phyloP scores from a whole-genome alignment of 306 rosid genomes.

The Bauhinia variegata region DNA sequence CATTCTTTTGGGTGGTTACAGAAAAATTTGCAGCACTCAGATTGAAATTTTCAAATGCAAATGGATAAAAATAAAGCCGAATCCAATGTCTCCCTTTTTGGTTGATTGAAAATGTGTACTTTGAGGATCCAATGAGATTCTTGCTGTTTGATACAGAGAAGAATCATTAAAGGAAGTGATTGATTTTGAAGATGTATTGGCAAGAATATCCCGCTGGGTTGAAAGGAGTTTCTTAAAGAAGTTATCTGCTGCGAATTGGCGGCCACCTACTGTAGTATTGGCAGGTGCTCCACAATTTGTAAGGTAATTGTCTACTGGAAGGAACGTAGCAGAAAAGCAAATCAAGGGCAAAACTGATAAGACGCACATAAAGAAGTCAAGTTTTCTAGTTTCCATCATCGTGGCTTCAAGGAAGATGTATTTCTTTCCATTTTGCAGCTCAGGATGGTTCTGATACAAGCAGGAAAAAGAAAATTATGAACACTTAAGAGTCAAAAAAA shows the following conservation, averaged over 20 bases:
- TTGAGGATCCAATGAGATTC: constrained; percentile 66
- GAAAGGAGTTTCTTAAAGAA: constrained; percentile 61
- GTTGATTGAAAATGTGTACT: constrained; percentile 61
- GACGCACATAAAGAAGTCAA: constrained; percentile 49
- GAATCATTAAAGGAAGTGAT: constrained; percentile 46
- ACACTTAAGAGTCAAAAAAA: constrained; percentile 22
- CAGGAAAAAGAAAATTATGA: constrained; percentile 25
- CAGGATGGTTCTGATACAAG: constrained; percentile 24
- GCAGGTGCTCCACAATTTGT: constrained; percentile 75
- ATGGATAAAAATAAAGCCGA: constrained; percentile 84
- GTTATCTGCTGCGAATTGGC: constrained; percentile 65
- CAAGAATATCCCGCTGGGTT: constrained; percentile 63
- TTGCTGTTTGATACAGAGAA: constrained; percentile 65
- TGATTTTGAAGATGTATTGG: constrained; percentile 45
- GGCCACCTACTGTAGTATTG: constrained; percentile 52
- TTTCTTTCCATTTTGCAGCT: constrained; percentile 11
- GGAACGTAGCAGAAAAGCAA: constrained; percentile 53
- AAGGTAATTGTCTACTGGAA: constrained; percentile 67
- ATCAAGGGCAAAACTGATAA: constrained; percentile 48
- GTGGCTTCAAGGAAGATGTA: constrained; percentile 16
- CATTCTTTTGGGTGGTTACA: constrained; percentile 53
- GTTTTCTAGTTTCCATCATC: constrained; percentile 49
- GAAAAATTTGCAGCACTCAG: constrained; percentile 61
- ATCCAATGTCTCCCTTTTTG: constrained; percentile 84
- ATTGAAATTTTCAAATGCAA: constrained; percentile 43